Evolutionary conservation across 1,139 yeast species (phyloP), one percentile per base, ranked within the genome.

Genomic region (Hansenula sp.): DNA sequence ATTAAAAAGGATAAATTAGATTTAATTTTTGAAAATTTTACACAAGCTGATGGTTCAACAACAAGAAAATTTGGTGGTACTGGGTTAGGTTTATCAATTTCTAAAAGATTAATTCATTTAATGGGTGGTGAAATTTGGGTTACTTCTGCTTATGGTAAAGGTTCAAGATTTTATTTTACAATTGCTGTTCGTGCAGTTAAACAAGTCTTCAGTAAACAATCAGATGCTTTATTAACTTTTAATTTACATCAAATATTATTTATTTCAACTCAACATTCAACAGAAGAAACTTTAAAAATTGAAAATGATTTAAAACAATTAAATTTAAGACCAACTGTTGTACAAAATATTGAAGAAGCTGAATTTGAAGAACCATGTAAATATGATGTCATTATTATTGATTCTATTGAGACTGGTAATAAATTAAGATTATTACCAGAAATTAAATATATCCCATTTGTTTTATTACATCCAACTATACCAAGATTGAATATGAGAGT

Each of bases 61-160:
- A 86, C 95, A 1, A 75, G 95, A 59, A 85, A 83, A 60, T 87
- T 86, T 60, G 95, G 95, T 55, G 95, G 95, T 59, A 86, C 95
- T n/a, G 90, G 90, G 44, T 70, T 86, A 40, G 95, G 95, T 24
- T 71, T 86, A 42, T 84, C 94, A 2, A 86, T 86, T 61, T 86
- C 95, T 8, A 85, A 85, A 60, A 88, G 87, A 53, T 73, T 86
- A 52, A 85, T 86, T 56, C 89, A 85, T 54, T 71, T 86, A 45
- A 86, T 87, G 95, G 95, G 95, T 34, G 96, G 85, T 55, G 90
- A 84, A 48, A 86, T 86, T 46, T 85, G 95, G 95, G 95, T 86
- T 30, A 78, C 85, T 26, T 83, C 92, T 1, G 76, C 76, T 42
- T 83, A 81, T 56, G 94, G 94, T n/a, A 69, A 74, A 50, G 95